phyloP scores from a whole-genome alignment of 768 basidiomycete genomes.

The Rhodotorula paludigena region DNA sequence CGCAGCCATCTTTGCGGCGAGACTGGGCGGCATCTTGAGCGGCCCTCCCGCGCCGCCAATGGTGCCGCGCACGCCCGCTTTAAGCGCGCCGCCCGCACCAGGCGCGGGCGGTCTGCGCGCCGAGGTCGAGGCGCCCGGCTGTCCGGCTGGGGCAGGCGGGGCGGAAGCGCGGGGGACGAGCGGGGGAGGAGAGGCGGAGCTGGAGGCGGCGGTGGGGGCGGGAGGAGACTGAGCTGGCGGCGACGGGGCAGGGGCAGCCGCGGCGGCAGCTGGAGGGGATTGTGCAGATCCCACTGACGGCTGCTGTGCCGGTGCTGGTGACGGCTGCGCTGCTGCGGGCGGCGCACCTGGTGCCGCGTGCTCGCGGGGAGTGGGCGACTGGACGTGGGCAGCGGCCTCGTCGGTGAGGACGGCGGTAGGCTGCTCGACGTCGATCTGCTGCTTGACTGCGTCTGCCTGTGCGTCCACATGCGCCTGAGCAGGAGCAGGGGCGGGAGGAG shows the following conservation, averaged over 20 bases:
- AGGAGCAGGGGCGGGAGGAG: too few species aligned
- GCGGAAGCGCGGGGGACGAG: slow-evolving; percentile 7
- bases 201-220: background rate
- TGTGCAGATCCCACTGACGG: too few species aligned
- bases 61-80: slow-evolving; percentile 12
- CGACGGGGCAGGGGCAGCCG: background rate
- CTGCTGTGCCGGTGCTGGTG: too few species aligned
- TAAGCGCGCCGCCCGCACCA: slow-evolving; percentile 4
- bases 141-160: background rate
- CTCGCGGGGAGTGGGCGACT: background rate
- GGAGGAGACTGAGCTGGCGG: background rate
- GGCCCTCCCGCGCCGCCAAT: slow-evolving; percentile 9
- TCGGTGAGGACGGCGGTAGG: slow-evolving; percentile 1
- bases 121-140: background rate
- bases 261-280: background rate
- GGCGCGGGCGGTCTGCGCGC: background rate
- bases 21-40: slow-evolving; percentile 65
- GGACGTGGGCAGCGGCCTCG: background rate
- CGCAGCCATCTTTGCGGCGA: slow-evolving; percentile 91
- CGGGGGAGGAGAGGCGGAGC: background rate
- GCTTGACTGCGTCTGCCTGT: too few species aligned
- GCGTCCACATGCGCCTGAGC: too few species aligned
- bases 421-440: background rate
- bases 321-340: background rate
- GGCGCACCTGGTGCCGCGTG: too few species aligned